phyloP scores from a whole-genome alignment of 73 alveolate genomes.

The Stentor roeselii region DNA sequence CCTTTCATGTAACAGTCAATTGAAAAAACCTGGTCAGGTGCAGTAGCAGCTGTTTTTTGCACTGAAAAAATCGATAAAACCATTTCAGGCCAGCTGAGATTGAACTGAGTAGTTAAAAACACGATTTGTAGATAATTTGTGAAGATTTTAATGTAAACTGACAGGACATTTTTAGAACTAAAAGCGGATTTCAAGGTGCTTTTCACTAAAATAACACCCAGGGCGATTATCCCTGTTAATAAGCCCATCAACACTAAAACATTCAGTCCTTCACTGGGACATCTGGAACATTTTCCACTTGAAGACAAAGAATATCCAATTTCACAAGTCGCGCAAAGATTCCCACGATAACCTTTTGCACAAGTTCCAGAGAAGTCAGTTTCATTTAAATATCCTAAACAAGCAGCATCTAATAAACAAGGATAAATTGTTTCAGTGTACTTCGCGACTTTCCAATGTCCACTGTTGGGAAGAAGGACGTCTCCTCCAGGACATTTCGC shows the following conservation, averaged over 20 bases:
- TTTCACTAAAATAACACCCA: slow-evolving; percentile 38
- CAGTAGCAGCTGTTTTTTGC: slow-evolving; percentile 42
- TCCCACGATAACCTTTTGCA: slow-evolving; percentile 54
- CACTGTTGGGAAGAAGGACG: slow-evolving; percentile 56
- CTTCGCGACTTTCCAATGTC: slow-evolving; percentile 57
- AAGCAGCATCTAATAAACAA: slow-evolving; percentile 37
- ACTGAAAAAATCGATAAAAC: slow-evolving; percentile 34
- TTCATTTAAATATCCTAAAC: slow-evolving; percentile 49
- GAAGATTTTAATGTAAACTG: slow-evolving; percentile 58
- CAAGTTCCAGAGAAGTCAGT: slow-evolving; percentile 53
- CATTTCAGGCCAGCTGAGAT: slow-evolving; percentile 54
- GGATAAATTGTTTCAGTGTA: slow-evolving; percentile 47
- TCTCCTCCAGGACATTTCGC: slow-evolving; percentile 52
- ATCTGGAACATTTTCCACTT: slow-evolving; percentile 37
- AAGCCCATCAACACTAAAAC: slow-evolving; percentile 37
- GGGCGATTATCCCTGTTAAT: slow-evolving; percentile 24
- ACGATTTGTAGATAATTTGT: slow-evolving; percentile 54
- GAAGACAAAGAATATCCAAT: slow-evolving; percentile 64
- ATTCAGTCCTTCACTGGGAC: slow-evolving; percentile 49
- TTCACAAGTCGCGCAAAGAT: slow-evolving; percentile 57
- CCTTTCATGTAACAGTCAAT: slow-evolving; percentile 47
- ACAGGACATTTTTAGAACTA: slow-evolving; percentile 31
- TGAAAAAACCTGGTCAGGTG: slow-evolving; percentile 40
- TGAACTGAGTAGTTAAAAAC: slow-evolving; percentile 46
- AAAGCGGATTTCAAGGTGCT: slow-evolving; percentile 37